Evolutionary conservation across 257 asterid species (phyloP), one percentile per base, ranked within the genome.

Genomic region (Perilla frutescens): DNA sequence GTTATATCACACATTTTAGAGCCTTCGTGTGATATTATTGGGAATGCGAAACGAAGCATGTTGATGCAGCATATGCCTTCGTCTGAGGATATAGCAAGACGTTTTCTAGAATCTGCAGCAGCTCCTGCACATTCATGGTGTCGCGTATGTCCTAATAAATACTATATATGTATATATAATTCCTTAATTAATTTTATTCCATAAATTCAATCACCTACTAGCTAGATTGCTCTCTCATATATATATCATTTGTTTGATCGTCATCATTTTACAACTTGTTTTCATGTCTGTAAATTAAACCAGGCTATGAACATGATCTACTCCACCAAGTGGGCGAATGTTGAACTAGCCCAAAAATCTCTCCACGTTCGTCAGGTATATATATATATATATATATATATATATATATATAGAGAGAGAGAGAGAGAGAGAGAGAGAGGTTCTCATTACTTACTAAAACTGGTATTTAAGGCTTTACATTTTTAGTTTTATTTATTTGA

Each of bases 81-180:
- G 11, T 51, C 32, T n/a, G 81, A 66, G 58, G 70, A 58, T 34
- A 37, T 37, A 57, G n/a, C 39, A 20, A 15, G 36, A 7, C 55
- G 54, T 62, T 62, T 13, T 62, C 65, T 73, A 13, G 64, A 62
- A 62, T 40, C 48, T 1, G 20, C 20, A 34, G 37, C 37, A 34
- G 37, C 37, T 73, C 56, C 62, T 50, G n/a, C 10, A 34, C 62
- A 20, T 20, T 31, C 71, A 4, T 60, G 85, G 85, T 78, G 81
- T 55, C 73, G 79, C 20, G 85, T 81, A 15, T 34, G 3, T 34
- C 37, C 37, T 34, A 1, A 34, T 34, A 2, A 34, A 34, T 34
- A 2, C 37, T 34, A 34, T 0, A 34, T 34, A 4, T 34, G 37
- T 34, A 2, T 34, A 1, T 3, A 34, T 4, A 34, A 4, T 34